Evolutionary conservation across 371 early-diverging fungal genomes (phyloP), one percentile per base, ranked within the genome.

Genomic region (Apophysomyces sp.): DNA sequence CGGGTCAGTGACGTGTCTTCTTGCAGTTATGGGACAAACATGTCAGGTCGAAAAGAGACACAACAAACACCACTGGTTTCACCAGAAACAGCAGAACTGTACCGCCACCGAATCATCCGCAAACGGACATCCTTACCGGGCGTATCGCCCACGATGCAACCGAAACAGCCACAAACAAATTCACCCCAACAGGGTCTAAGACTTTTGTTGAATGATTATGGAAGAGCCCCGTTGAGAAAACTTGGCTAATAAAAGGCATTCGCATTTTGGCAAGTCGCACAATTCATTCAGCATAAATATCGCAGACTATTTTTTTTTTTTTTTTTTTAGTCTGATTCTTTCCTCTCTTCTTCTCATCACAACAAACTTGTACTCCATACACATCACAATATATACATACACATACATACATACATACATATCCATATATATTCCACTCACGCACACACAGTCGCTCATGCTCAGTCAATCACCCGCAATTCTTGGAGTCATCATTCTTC

Each of bases 81-180:
- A 36, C 60, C 66, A n/a, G 57, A 68, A 24, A 66, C 64, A 21
- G 52, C 63, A n/a, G 72, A 77, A 16, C 58, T 71, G 4, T 75
- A 74, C 39, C 68, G 68, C 8, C 77, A 77, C 57, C 67, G 77
- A 0, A 77, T 77, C 26, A 77, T 77, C 31, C 66, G 70, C 32
- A 77, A 72, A 57, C 62, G 72, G 61, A 60, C 71, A 36, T 76
- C 76, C 0, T 58, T 72, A 11, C 76, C 76, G 15, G 72, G 65
- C 37, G 62, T 66, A 7, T 29, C 65, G 32, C 41, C 58, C 31
- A 16, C 58, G 58, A 16, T 37, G 34, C 59, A 5, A 13, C 66
- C 40, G 28, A 61, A 56, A 32, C 63, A 27, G 27, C 30, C 34
- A 41, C 37, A 55, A 26, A 53, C 55, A 28, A 53, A 64, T 57